Evolutionary conservation across 305 asterid genomes (phyloP).

Genomic region (Fraxinus paxiana): DNA sequence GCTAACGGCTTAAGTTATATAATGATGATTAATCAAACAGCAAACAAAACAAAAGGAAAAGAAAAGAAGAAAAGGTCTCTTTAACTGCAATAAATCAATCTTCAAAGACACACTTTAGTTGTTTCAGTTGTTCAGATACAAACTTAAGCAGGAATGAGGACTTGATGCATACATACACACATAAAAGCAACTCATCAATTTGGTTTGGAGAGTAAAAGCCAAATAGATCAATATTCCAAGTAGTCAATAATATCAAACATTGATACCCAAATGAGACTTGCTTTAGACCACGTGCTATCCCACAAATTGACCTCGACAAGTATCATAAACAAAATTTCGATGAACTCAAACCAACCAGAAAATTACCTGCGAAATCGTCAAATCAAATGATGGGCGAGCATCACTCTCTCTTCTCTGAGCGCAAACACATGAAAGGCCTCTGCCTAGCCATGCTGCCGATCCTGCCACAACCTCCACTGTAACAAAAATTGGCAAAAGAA

Average conservation of each 20-base stretch:
- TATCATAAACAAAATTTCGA: not conserved
- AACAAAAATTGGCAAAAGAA: conserved; percentile 29
- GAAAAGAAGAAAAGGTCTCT: not conserved
- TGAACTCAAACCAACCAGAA: conserved; percentile 16
- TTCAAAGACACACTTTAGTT: conserved; percentile 6
- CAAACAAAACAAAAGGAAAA: not conserved
- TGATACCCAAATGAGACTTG: not conserved
- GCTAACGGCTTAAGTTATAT: conserved; percentile 16
- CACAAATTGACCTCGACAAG: not conserved
- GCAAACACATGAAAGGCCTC: conserved; percentile 96
- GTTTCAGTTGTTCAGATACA: conserved; percentile 11
- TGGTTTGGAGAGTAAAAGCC: not conserved
- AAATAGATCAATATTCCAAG: not conserved
- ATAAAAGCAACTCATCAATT: not conserved
- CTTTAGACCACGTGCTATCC: not conserved
- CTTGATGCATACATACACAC: conserved; percentile 16
- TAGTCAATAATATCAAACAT: not conserved
- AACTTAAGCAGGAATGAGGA: conserved; percentile 15
- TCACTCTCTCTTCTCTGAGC: conserved; percentile 91
- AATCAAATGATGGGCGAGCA: conserved; percentile 84
- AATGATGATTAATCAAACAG: not conserved
- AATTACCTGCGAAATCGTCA: conserved; percentile 81
- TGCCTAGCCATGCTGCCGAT: conserved; percentile 99
- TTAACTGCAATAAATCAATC: not conserved
- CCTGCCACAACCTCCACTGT: conserved; percentile 88